These are phyloP conservation scores for Fusarium floridanum DNA, from an alignment of 2,329 filamentous ascomycete genomes.

Conservation along the genomic window DNA sequence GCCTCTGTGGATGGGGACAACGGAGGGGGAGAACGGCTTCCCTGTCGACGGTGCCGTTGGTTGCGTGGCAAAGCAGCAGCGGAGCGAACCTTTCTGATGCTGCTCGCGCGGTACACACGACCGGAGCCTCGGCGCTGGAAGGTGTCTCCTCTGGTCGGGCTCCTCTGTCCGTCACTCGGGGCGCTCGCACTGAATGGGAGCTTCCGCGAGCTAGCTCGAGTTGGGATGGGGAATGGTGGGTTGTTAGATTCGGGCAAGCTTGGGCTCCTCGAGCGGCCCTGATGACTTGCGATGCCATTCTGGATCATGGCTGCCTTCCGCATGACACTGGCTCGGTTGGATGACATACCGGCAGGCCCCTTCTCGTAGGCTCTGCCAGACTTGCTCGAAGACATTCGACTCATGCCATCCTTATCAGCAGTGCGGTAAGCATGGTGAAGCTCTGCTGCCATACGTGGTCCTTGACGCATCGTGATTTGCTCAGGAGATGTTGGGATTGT, in stretches of 20 bases:
- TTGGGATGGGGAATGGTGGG: slow-evolving; percentile 93
- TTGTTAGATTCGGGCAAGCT: slow-evolving; percentile 70
- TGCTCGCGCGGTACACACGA: slow-evolving; percentile 68
- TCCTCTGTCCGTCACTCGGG: slow-evolving; percentile 79
- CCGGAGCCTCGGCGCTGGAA: slow-evolving; percentile 66
- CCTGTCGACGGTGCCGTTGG: slow-evolving; percentile 62
- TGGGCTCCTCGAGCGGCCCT: slow-evolving; percentile 73
- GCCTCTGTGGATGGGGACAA: slow-evolving; percentile 76
- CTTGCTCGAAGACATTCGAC: slow-evolving; percentile 45
- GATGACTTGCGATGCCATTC: slow-evolving; percentile 79
- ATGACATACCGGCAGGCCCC: slow-evolving; percentile 50
- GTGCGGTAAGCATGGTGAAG: slow-evolving; percentile 60
- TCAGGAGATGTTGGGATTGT: slow-evolving; percentile 60
- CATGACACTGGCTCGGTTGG: slow-evolving; percentile 71
- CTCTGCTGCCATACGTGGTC: slow-evolving; percentile 54
- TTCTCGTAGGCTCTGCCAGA: slow-evolving; percentile 55
- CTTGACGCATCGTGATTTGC: slow-evolving; percentile 49
- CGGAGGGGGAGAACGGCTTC: slow-evolving; percentile 73
- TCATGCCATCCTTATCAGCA: slow-evolving; percentile 48
- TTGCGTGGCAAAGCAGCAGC: slow-evolving; percentile 77
- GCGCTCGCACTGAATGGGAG: slow-evolving; percentile 74
- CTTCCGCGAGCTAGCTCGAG: slow-evolving; percentile 86
- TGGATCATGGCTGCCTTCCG: slow-evolving; percentile 85
- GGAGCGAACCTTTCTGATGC: slow-evolving; percentile 86
- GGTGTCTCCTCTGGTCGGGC: slow-evolving; percentile 75